Evolutionary conservation across 23 red algal genomes (phyloP).

Genomic region (Agarophyton chilense): DNA sequence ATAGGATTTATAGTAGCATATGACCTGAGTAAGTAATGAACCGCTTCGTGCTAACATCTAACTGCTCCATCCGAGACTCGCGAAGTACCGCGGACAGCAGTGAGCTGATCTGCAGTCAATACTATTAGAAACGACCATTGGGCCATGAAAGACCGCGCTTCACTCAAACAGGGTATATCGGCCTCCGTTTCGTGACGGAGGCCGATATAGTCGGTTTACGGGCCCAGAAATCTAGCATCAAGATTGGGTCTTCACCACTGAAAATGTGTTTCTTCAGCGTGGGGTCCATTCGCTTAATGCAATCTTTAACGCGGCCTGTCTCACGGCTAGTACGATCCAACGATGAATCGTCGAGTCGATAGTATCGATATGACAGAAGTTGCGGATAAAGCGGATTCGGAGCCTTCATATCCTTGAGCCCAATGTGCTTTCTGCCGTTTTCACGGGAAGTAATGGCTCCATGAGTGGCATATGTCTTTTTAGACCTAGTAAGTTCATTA

Average conservation of each 20-base stretch:
- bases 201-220: no score
- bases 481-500: not conserved
- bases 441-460: not conserved
- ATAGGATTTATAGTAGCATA: not conserved
- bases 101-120: not conserved
- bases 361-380: constrained; percentile 23
- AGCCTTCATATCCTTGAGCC: not conserved
- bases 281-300: not conserved
- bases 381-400: not conserved
- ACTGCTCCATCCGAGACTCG: not conserved
- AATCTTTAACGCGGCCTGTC: not conserved
- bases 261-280: not conserved
- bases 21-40: not conserved
- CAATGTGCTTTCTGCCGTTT: not conserved
- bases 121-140: not conserved
- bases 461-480: not conserved
- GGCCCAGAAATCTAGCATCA: not conserved
- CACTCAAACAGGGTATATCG: no score
- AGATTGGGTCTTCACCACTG: not conserved
- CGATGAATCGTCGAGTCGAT: not conserved
- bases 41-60: not conserved
- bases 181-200: no score
- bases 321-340: not conserved
- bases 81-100: not conserved
- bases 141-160: not conserved